Conservation (phyloP, 148 eudicot genomes). For the Oxyria digyna region DNA sequence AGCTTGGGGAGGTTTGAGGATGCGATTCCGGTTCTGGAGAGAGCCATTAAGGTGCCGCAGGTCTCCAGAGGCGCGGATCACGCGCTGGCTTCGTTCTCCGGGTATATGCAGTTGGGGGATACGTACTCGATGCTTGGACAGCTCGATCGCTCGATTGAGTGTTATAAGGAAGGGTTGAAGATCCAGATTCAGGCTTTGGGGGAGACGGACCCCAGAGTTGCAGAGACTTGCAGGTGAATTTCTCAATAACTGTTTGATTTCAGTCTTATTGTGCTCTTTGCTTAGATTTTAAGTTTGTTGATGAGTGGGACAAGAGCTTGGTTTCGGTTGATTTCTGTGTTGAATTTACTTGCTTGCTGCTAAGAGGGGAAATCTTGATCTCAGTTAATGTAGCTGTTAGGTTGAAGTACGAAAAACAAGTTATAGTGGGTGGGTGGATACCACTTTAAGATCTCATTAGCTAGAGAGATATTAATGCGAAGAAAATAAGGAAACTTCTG, state of each 20-base stretch:
- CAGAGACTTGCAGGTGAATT: slow-evolving; percentile 83
- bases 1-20: slow-evolving; percentile 79
- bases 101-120: slow-evolving; percentile 94
- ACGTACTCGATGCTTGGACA: slow-evolving; percentile 90
- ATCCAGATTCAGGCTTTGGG: slow-evolving; percentile 81
- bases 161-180: slow-evolving; percentile 74
- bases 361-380: neutral
- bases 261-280: neutral
- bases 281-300: neutral
- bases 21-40: slow-evolving; percentile 70
- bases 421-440: neutral
- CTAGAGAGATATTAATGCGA: neutral
- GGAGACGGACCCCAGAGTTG: slow-evolving; percentile 88
- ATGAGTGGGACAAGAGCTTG: neutral
- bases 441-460: neutral
- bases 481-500: neutral
- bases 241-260: neutral
- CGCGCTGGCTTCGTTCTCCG: slow-evolving; percentile 82
- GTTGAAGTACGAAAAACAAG: neutral
- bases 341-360: neutral
- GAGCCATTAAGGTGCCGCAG: slow-evolving; percentile 72
- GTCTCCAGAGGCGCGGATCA: slow-evolving; percentile 62
- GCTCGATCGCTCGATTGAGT: slow-evolving; percentile 62
- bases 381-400: neutral
- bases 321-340: neutral